These are phyloP conservation scores for Verbascum thapsus DNA, from an alignment of 257 asterid species.

Conservation along the genomic window DNA sequence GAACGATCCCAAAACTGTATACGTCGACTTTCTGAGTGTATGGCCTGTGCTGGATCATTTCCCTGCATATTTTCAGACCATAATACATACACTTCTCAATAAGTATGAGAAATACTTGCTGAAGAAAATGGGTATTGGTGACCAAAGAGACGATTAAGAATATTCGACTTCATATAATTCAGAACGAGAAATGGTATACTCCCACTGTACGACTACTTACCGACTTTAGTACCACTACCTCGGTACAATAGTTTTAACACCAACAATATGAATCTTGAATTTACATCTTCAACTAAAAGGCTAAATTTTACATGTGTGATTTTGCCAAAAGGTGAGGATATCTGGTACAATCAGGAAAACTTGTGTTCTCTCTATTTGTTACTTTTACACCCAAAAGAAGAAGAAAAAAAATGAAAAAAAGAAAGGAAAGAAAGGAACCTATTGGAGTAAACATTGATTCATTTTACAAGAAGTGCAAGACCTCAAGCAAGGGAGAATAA, in stretches of 20 bases:
- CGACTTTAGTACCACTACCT: too few species aligned
- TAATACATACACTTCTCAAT: conserved; percentile 23
- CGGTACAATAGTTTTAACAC: neutral
- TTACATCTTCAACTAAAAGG: neutral
- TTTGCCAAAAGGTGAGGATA: neutral
- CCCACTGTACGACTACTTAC: too few species aligned
- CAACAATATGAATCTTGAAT: neutral
- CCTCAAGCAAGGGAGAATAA: conserved; percentile 20
- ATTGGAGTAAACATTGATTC: neutral
- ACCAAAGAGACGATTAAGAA: neutral
- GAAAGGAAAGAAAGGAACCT: neutral
- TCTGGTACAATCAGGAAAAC: neutral
- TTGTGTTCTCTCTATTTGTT: too few species aligned
- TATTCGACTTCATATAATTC: neutral
- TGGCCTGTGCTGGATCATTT: conserved; percentile 98
- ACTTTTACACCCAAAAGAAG: too few species aligned
- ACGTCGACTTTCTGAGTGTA: conserved; percentile 96
- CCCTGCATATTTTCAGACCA: conserved; percentile 57
- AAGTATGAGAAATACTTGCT: neutral
- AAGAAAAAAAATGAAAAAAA: too few species aligned
- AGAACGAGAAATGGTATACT: neutral
- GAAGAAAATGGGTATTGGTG: neutral
- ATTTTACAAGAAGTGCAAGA: neutral
- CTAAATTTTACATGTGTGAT: neutral
- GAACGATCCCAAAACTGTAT: conserved; percentile 95